Evolutionary conservation across 306 rosid species (phyloP).

Genomic region (Acacia melanoxylon): DNA sequence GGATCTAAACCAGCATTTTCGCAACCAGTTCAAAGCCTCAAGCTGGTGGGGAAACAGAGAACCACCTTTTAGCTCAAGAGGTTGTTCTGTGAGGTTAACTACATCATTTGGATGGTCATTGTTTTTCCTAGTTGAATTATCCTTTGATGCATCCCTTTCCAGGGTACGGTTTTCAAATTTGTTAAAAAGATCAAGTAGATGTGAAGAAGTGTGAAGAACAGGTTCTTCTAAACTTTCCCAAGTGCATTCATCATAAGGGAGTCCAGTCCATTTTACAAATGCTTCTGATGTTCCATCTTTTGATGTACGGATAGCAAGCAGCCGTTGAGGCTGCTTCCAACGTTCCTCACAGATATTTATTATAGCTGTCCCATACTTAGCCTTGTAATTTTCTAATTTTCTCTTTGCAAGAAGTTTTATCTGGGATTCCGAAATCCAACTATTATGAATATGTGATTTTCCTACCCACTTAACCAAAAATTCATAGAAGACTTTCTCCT

Average conservation of each 20-base stretch:
- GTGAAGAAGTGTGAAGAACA: slow-evolving; percentile 57
- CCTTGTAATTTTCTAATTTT: slow-evolving; percentile 97
- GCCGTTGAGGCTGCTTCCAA: slow-evolving; percentile 94
- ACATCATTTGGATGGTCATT: slow-evolving; percentile 63
- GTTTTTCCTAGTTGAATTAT: slow-evolving; percentile 51
- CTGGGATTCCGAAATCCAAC: slow-evolving; percentile 93
- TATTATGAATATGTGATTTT: slow-evolving; percentile 87
- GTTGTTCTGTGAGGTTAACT: slow-evolving; percentile 80
- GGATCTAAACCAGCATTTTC: slow-evolving; percentile 92
- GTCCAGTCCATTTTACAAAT: slow-evolving; percentile 87
- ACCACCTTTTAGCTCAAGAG: slow-evolving; percentile 91
- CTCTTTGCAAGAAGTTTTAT: slow-evolving; percentile 91
- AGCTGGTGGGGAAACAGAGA: slow-evolving; percentile 98
- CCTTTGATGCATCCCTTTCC: slow-evolving; percentile 67
- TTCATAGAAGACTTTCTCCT: slow-evolving; percentile 55
- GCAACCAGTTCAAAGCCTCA: slow-evolving; percentile 99
- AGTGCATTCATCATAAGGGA: slow-evolving; percentile 92
- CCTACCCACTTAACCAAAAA: slow-evolving; percentile 96
- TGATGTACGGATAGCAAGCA: slow-evolving; percentile 68
- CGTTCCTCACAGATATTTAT: slow-evolving; percentile 89
- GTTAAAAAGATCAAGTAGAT: slow-evolving; percentile 60
- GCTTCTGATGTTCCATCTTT: slow-evolving; percentile 67
- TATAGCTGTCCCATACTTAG: slow-evolving; percentile 78
- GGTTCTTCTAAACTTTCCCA: slow-evolving; percentile 96
- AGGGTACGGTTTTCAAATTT: slow-evolving; percentile 63